Evolutionary conservation across 2,329 filamentous ascomycete species (phyloP).

Genomic region (Epicoccum nigrum): DNA sequence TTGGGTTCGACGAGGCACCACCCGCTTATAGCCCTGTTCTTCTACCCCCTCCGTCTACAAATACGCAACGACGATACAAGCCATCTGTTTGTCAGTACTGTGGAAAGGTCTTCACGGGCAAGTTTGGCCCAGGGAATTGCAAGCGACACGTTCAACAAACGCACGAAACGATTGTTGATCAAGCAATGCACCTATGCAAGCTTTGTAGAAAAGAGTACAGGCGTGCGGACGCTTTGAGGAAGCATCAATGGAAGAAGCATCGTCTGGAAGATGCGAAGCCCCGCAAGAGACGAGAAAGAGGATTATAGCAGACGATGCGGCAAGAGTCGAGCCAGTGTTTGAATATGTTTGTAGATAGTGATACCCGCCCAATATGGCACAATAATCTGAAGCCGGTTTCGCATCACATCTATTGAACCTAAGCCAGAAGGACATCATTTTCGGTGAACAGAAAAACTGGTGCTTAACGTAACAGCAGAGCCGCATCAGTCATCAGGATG

Average conservation of each 20-base stretch:
- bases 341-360: not conserved
- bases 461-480: no score
- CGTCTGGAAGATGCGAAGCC: slow-evolving; percentile 3
- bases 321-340: not conserved
- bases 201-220: slow-evolving; percentile 12
- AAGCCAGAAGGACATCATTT: no score
- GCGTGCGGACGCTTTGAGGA: slow-evolving; percentile 17
- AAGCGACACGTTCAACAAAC: slow-evolving; percentile 9
- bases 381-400: not conserved
- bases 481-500: no score
- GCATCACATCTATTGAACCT: no score
- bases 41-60: not conserved
- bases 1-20: not conserved
- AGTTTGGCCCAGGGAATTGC: slow-evolving; percentile 6
- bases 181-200: slow-evolving; percentile 3
- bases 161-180: not conserved
- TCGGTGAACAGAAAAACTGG: no score
- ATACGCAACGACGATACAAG: not conserved
- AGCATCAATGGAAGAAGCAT: slow-evolving; percentile 19
- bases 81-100: slow-evolving; percentile 1
- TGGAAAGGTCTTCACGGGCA: slow-evolving; percentile 2
- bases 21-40: slow-evolving; percentile 2
- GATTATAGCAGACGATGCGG: not conserved
- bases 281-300: slow-evolving; percentile 7
- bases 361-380: not conserved